A percentile compares a stretch with the other conserved stretches of the same genome.
phyloP scores from a whole-genome alignment of 257 asterid species.

The Solanum paucissectum region DNA sequence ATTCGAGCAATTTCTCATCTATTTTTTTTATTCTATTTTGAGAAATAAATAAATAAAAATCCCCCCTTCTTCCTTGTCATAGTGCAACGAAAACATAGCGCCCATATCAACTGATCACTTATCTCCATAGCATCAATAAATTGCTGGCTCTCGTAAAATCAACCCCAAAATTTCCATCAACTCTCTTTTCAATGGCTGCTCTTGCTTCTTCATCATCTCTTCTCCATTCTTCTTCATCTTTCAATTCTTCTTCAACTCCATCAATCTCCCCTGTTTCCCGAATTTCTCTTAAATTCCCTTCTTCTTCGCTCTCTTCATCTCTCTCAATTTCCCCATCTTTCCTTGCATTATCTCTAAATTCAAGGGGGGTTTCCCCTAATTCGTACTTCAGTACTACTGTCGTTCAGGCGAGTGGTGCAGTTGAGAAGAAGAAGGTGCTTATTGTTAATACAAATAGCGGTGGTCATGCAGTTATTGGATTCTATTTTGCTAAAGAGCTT shows the following conservation, averaged over 20 bases:
- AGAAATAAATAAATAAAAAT: background rate
- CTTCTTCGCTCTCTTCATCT: conserved; percentile 39
- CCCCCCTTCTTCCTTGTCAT: background rate
- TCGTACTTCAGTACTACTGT: conserved; percentile 6
- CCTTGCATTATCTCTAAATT: conserved; percentile 14
- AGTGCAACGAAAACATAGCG: background rate
- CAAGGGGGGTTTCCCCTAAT: conserved; percentile 11
- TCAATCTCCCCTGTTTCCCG: conserved; percentile 30
- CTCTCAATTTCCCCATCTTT: conserved; percentile 45
- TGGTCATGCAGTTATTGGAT: conserved; percentile 89
- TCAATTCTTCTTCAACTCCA: conserved; percentile 30
- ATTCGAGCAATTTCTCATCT: background rate
- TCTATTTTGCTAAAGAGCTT: conserved; percentile 85
- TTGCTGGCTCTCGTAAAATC: conserved; percentile 3
- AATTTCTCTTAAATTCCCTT: conserved; percentile 23
- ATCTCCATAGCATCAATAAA: background rate
- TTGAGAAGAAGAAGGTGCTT: conserved; percentile 78
- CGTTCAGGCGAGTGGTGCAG: conserved; percentile 28
- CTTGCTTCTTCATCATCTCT: conserved; percentile 46
- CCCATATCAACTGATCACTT: background rate
- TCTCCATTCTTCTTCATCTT: conserved; percentile 22
- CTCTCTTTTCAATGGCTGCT: conserved; percentile 52
- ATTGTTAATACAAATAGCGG: conserved; percentile 85
- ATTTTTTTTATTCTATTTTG: background rate
- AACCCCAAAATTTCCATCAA: background rate